Conservation (phyloP, 495 filamentous ascomycete species). For the Letharia columbiana region DNA sequence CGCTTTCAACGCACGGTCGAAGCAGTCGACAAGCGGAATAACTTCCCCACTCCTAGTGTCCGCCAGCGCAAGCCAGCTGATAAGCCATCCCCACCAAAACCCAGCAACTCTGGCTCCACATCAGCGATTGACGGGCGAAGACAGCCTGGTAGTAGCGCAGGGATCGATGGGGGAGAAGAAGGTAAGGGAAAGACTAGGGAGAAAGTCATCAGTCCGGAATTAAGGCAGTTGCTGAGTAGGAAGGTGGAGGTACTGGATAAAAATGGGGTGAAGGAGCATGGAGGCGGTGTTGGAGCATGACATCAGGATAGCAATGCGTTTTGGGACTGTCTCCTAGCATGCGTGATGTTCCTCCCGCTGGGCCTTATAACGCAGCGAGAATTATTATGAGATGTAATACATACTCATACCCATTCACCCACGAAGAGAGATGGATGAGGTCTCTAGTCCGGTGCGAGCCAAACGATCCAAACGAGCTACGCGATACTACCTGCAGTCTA, state of each 20-base stretch:
- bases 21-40: constrained; percentile 75
- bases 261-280: constrained; percentile 40
- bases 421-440: no score
- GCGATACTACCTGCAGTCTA: no score
- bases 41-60: constrained; percentile 59
- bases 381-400: not conserved
- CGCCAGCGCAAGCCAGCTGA: constrained; percentile 41
- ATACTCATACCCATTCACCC: no score
- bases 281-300: constrained; percentile 30
- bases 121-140: constrained; percentile 15
- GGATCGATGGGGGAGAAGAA: not conserved
- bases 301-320: not conserved
- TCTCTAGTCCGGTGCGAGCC: no score
- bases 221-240: constrained; percentile 65
- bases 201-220: constrained; percentile 71
- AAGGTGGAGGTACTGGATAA: constrained; percentile 57
- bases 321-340: not conserved
- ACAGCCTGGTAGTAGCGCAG: constrained; percentile 5
- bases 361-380: not conserved
- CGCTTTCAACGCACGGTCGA: constrained; percentile 82
- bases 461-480: no score
- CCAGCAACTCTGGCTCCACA: constrained; percentile 24
- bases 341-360: not conserved
- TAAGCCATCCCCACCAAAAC: constrained; percentile 23
- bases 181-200: constrained; percentile 31